Evolutionary conservation across 2,329 filamentous ascomycete genomes (phyloP), one percentile per base, ranked within the genome.

Genomic region (Neopestalotiopsis sp.): DNA sequence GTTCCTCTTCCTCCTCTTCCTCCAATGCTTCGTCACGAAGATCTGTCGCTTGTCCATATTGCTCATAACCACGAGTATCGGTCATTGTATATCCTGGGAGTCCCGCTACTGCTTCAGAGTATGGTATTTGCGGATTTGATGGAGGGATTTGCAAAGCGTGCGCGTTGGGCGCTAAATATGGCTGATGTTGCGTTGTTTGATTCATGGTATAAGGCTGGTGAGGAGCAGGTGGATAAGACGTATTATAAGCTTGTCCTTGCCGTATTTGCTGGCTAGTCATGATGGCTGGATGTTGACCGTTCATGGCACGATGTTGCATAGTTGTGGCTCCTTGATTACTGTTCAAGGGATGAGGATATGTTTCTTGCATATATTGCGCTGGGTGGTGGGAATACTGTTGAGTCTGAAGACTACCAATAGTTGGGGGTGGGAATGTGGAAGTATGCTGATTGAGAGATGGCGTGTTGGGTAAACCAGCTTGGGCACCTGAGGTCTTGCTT

Each of bases 1-100:
- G 28, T 20, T 56, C 66, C 20, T 63, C 20, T 10, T 63, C 53
- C 4, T 32, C 34, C 20, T 67, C 65, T 32, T 67, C 65, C 5
- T 57, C 24, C 24, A 32, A 2, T 30, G 57, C 13, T 24, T 34
- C 57, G n/a, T 17, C 57, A 12, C 30, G 24, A 59, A 24, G 57
- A 0, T 59, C 28, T 24, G 13, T 34, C 13, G 24, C 24, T 59
- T 59, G 57, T n/a, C 12, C 28, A 20, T 17, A 9, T 9, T 53
- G 5, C 2, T 24, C 45, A 17, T n/a, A 9, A 6, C n/a, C 6
- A 53, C 45, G 14, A 7, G 17, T 6, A 17, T 20, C 17, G 9
- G 5, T 7, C 45, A 53, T 53, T 53, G 17, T 17, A 17, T 7
- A 9, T 20, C 9, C 7, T n/a, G 14, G 45, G 17, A 17, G 7